Evolutionary conservation across 164 flowering plant species (phyloP), one percentile per base, ranked within the genome.

Genomic region (Annona squamosa): DNA sequence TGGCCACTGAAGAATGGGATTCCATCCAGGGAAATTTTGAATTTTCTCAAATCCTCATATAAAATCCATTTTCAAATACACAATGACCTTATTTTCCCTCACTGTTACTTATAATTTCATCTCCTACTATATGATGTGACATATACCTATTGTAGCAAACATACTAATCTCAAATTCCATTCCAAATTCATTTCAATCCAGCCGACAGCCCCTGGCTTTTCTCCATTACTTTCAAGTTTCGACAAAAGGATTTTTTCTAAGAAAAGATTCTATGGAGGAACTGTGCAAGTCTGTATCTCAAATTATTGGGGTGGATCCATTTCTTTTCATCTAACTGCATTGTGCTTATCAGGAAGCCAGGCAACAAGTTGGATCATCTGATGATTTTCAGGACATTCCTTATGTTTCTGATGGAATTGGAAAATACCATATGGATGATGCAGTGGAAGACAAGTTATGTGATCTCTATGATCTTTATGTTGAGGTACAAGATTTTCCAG

Each of bases 391-490:
- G 81, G 97, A 89, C 71, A 52, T 57, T 63, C 66, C 17, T 67
- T 13, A 52, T 52, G 59, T 74, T 74, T 76, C 82, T 42, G 87
- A 86, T 46, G 98, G 83, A 66, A 95, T 84, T 80, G 83, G 81
- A 71, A 89, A 85, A 74, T 82, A 75, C 73, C 73, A 74, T 52
- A 89, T 90, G 92, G 98, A 91, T 74, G 71, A 84, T 57, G 81
- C 84, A 26, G 57, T 91, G 89, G 98, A 96, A 86, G 97, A 96
- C 76, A 93, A 90, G 79, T 85, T 96, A 63, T 96, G 95, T 80
- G 95, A 93, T 81, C 92, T 96, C 65, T 96, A 91, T 84, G 98
- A 96, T 77, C 87, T 88, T 73, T 96, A 81, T 86, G 89, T 88
- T 79, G 98, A 93, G 85, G 99, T 93, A 83, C 72, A 16, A 70